These are phyloP conservation scores for Solanum pinnatisectum DNA, from an alignment of 257 asterid species.

Conservation along the genomic window DNA sequence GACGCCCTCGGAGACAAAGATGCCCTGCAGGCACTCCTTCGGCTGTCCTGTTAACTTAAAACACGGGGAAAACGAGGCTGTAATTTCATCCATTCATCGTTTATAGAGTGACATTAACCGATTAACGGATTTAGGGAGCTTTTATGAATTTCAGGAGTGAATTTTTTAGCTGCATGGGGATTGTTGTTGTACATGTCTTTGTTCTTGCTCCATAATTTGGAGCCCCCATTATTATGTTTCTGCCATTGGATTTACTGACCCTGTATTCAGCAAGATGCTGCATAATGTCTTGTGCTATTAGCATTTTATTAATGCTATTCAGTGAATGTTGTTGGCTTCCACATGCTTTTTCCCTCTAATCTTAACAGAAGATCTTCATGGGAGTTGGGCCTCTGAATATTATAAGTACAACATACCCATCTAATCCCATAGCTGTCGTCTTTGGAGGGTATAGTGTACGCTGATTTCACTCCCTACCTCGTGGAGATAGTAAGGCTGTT, in stretches of 20 bases:
- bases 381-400: background rate
- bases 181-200: constrained; percentile 56
- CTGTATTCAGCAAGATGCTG: constrained; percentile 24
- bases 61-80: constrained; percentile 15
- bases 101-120: constrained; percentile 21
- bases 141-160: constrained; percentile 23
- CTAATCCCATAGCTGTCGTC: background rate
- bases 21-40: constrained; percentile 65
- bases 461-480: background rate
- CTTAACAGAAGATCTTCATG: background rate
- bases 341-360: background rate
- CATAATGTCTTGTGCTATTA: constrained; percentile 32
- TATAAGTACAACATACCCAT: background rate
- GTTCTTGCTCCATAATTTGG: constrained; percentile 26
- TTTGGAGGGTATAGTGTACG: background rate
- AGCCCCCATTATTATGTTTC: constrained; percentile 13
- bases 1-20: constrained; percentile 94
- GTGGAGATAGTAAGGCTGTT: background rate
- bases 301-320: background rate
- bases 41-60: constrained; percentile 42
- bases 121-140: constrained; percentile 14
- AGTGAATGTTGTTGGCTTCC: background rate
- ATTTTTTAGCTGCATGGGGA: constrained; percentile 20
- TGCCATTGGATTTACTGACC: constrained; percentile 15
- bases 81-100: constrained; percentile 9